Percentiles rank a stretch among this genome's conserved stretches.
phyloP scores from a whole-genome alignment of 441 rosid genomes.

The Populus trichocarpa region DNA sequence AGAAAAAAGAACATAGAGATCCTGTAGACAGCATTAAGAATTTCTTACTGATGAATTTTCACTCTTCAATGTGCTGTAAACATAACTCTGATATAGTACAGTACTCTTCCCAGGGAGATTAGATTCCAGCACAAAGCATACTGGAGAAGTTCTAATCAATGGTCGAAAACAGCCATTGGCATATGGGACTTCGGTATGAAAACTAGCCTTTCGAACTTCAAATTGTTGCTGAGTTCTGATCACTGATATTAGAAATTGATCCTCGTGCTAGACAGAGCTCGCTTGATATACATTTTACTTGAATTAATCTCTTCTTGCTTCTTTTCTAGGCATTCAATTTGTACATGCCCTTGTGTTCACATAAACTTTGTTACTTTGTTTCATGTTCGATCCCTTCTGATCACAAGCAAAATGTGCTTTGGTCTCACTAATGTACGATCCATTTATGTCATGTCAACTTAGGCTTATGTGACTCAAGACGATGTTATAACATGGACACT shows the following conservation, averaged over 20 bases:
- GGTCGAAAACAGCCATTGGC: slow-evolving; percentile 42
- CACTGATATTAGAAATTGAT: background rate
- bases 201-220: background rate
- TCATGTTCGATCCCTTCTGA: background rate
- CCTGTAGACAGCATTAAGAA: background rate
- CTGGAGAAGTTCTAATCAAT: slow-evolving; percentile 45
- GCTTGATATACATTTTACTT: too few species aligned
- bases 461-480: slow-evolving; percentile 63
- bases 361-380: background rate
- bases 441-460: background rate
- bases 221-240: background rate
- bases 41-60: background rate
- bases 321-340: background rate
- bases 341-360: background rate
- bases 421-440: background rate
- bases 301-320: background rate
- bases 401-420: background rate
- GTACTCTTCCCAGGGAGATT: slow-evolving; percentile 32
- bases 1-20: background rate
- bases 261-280: too few species aligned
- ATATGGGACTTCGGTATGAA: slow-evolving; percentile 46
- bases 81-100: background rate
- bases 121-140: slow-evolving; percentile 32
- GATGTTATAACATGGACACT: slow-evolving; percentile 27
- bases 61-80: background rate